phyloP scores from a whole-genome alignment of 192 early-diverging fungal genomes.

The Coemansia sp. region DNA sequence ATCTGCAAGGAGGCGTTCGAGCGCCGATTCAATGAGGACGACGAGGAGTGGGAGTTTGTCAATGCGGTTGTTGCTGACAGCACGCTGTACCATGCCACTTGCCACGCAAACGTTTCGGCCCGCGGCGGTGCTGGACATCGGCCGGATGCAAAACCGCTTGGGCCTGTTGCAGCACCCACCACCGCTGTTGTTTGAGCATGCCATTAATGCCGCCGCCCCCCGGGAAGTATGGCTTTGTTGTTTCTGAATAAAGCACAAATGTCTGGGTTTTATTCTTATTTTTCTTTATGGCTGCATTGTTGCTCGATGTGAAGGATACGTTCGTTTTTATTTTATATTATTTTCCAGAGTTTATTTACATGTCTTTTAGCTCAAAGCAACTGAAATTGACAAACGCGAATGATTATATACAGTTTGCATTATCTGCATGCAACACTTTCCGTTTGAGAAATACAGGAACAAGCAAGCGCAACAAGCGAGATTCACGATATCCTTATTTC shows the following conservation, averaged over 20 bases:
- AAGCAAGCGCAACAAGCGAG: background rate
- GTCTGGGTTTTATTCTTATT: background rate
- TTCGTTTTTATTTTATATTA: background rate
- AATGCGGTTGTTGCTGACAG: slow-evolving; percentile 66
- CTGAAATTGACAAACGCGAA: no score
- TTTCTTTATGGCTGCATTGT: background rate
- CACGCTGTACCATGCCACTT: slow-evolving; percentile 47
- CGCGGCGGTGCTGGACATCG: background rate
- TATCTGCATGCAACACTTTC: no score
- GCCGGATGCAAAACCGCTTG: background rate
- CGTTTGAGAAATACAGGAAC: background rate
- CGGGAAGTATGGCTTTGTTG: background rate
- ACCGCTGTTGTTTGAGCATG: background rate
- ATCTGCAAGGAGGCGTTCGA: slow-evolving; percentile 78
- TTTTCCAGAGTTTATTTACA: background rate
- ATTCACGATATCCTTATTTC: background rate
- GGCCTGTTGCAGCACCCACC: background rate
- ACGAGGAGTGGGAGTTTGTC: slow-evolving; percentile 73
- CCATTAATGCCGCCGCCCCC: no score
- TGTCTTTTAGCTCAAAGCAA: no score
- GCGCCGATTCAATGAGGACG: slow-evolving; percentile 70
- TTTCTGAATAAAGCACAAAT: background rate
- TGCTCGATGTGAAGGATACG: background rate
- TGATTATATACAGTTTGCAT: no score
- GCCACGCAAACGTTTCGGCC: slow-evolving; percentile 18